phyloP scores from a whole-genome alignment of 768 basidiomycete species.

The Amanita rimosa region DNA sequence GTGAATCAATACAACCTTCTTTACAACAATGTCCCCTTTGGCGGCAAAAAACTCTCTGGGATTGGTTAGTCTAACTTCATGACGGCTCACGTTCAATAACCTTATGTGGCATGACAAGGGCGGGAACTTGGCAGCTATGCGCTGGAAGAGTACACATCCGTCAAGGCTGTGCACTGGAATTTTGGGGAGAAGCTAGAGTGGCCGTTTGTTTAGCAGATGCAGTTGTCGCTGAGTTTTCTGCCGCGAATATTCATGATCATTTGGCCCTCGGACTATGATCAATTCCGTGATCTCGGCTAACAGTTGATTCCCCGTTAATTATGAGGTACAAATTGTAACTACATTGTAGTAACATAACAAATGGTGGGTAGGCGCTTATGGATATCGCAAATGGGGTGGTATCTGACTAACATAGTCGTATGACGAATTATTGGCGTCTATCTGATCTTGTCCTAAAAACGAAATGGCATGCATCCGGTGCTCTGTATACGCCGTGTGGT shows the following conservation, averaged over 20 bases:
- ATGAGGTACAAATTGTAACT: too few relatives aligned
- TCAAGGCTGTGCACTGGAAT: slow-evolving; percentile 83
- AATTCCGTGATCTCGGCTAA: background rate
- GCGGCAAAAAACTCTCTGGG: slow-evolving; percentile 90
- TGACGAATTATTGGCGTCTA: background rate
- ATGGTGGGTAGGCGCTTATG: background rate
- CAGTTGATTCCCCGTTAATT: background rate
- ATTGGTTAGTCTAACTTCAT: slow-evolving; percentile 41
- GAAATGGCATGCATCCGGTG: background rate
- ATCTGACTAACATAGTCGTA: background rate
- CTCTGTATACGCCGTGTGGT: background rate
- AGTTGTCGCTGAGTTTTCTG: background rate
- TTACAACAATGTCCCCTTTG: slow-evolving; percentile 87
- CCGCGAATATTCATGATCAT: background rate
- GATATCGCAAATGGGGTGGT: background rate
- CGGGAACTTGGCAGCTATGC: slow-evolving; percentile 83
- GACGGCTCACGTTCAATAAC: background rate
- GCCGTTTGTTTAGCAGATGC: slow-evolving; percentile 38
- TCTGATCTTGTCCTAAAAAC: background rate
- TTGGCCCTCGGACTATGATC: background rate
- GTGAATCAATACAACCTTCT: slow-evolving; percentile 83
- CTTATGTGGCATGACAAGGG: slow-evolving; percentile 30
- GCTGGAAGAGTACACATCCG: slow-evolving; percentile 73
- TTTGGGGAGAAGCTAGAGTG: slow-evolving; percentile 72
- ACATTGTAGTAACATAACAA: too few relatives aligned